Evolutionary conservation across 2,329 filamentous ascomycete species (phyloP).

Genomic region (Xylariales sp.): DNA sequence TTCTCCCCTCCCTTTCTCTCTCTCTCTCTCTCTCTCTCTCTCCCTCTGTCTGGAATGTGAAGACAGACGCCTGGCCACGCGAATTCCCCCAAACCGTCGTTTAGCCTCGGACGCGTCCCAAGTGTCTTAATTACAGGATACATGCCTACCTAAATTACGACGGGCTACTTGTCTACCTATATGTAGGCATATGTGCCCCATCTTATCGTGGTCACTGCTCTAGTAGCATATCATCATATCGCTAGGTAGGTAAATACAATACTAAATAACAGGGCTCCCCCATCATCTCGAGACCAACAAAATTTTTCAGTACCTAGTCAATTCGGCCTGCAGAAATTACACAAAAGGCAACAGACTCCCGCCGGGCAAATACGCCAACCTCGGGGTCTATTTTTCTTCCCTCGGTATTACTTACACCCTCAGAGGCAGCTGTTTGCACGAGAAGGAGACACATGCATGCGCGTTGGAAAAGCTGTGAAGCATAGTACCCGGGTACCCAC

Average conservation of each 20-base stretch:
- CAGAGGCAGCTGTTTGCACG: constrained; percentile 5
- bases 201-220: constrained; percentile 2
- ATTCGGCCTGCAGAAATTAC: constrained; percentile 4
- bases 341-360: constrained; percentile 14
- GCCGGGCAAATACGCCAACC: background rate
- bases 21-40: background rate
- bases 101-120: background rate
- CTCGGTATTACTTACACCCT: background rate
- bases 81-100: background rate
- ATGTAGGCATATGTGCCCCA: constrained; percentile 2
- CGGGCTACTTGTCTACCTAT: background rate
- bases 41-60: constrained; percentile 18
- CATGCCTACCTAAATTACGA: background rate
- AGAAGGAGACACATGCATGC: background rate
- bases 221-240: constrained; percentile 12
- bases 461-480: background rate
- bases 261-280: constrained; percentile 8
- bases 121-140: constrained; percentile 5
- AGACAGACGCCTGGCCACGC: constrained; percentile 16
- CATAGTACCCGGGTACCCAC: background rate
- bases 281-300: constrained; percentile 9
- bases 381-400: background rate
- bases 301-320: background rate
- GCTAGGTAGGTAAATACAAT: background rate
- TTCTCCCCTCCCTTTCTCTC: background rate